phyloP scores from a whole-genome alignment of 2,329 filamentous ascomycete species.

The Tricladium varicosporioides region DNA sequence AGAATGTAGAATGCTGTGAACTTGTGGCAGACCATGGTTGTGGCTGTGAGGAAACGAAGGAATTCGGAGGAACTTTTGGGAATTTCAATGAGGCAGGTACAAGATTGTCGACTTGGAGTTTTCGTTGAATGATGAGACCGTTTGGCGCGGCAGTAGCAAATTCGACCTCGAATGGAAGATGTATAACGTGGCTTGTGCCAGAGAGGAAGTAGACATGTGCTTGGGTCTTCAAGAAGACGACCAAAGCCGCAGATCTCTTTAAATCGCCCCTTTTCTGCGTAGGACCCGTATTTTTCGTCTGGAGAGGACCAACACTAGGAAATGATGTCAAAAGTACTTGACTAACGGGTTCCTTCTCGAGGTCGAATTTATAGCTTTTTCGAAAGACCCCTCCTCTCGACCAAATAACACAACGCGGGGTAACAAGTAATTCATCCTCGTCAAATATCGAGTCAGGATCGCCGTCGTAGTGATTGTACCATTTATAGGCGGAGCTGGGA shows the following conservation, averaged over 20 bases:
- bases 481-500: conserved; percentile 65
- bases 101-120: conserved; percentile 52
- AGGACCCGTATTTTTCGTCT: conserved; percentile 21
- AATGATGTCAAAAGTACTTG: conserved; percentile 87
- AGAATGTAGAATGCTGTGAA: conserved; percentile 53
- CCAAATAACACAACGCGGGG: conserved; percentile 58
- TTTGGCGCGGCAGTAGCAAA: conserved; percentile 77
- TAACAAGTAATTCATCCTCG: conserved; percentile 34
- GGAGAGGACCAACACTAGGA: conserved; percentile 40
- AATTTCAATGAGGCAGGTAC: conserved; percentile 54
- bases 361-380: conserved; percentile 80
- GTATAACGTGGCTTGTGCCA: conserved; percentile 83
- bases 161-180: conserved; percentile 93
- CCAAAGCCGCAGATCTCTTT: conserved; percentile 62
- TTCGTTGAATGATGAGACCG: conserved; percentile 85
- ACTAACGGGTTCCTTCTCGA: conserved; percentile 82
- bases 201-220: conserved; percentile 90
- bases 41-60: conserved; percentile 72
- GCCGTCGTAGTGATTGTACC: conserved; percentile 61
- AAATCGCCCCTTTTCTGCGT: conserved; percentile 28
- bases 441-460: conserved; percentile 35
- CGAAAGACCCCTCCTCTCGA: conserved; percentile 81
- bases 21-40: conserved; percentile 48
- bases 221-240: conserved; percentile 89
- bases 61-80: conserved; percentile 71